Conservation (phyloP, 805 yeast genomes). For the Hanseniaspora occidentalis region DNA sequence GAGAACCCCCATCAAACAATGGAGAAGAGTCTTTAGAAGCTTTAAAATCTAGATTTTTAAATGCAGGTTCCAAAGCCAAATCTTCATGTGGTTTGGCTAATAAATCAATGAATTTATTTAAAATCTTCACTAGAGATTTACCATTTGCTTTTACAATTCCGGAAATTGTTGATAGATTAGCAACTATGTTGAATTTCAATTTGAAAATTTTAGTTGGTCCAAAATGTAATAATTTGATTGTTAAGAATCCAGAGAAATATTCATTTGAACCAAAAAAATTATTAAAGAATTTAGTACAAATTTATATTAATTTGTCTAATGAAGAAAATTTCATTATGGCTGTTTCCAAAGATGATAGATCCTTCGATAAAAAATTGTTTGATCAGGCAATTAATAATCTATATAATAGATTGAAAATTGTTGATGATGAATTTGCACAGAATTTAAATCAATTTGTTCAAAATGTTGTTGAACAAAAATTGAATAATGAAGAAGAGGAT, state of each 20-base stretch:
- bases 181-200: slow-evolving; percentile 92
- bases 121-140: slow-evolving; percentile 71
- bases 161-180: slow-evolving; percentile 86
- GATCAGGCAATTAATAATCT: slow-evolving; percentile 59
- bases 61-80: slow-evolving; percentile 65
- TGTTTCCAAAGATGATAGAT: slow-evolving; percentile 85
- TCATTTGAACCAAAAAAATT: slow-evolving; percentile 69
- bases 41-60: slow-evolving; percentile 38
- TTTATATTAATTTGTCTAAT: slow-evolving; percentile 58
- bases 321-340: slow-evolving; percentile 62
- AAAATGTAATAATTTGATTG: slow-evolving; percentile 78
- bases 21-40: slow-evolving; percentile 51
- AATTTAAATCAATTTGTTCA: slow-evolving; percentile 44
- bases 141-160: slow-evolving; percentile 77
- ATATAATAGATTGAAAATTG: slow-evolving; percentile 36
- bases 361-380: slow-evolving; percentile 59
- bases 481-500: slow-evolving; percentile 69
- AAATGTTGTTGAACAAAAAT: slow-evolving; percentile 48
- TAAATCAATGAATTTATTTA: slow-evolving; percentile 68
- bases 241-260: slow-evolving; percentile 69
- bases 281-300: slow-evolving; percentile 55
- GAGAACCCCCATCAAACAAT: slow-evolving; percentile 17
- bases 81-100: slow-evolving; percentile 75
- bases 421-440: slow-evolving; percentile 41
- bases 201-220: slow-evolving; percentile 92